These are phyloP conservation scores for Boletus pseudo-olivaceus DNA, from an alignment of 768 basidiomycete species.

Conservation along the genomic window DNA sequence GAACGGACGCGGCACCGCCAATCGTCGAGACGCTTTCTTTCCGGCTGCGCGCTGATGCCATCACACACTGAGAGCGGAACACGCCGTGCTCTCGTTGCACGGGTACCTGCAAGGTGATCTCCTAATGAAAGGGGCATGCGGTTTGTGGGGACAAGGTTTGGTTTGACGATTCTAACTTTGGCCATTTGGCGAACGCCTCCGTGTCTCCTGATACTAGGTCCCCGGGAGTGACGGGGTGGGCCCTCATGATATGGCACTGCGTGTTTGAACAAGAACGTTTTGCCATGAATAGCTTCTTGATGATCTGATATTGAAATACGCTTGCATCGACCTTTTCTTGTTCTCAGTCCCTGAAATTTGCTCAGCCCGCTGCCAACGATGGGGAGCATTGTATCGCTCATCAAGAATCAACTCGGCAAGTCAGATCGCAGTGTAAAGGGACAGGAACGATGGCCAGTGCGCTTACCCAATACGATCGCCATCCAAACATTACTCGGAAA, in stretches of 20 bases:
- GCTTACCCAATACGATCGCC: no score
- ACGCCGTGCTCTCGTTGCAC: neutral
- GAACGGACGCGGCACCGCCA: neutral
- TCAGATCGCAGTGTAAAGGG: neutral
- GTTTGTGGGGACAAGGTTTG: neutral
- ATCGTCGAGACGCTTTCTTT: neutral
- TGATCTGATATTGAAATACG: conserved; percentile 1
- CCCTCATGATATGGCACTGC: neutral
- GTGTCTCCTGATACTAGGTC: neutral
- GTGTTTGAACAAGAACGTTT: neutral
- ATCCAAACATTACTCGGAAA: neutral
- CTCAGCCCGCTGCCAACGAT: neutral
- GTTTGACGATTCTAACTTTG: neutral
- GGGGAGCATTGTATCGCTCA: neutral
- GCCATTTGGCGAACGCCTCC: neutral
- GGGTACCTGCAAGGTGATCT: neutral
- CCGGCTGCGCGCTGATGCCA: neutral
- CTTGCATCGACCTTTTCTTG: neutral
- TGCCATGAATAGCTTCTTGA: conserved; percentile 6
- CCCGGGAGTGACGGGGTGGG: no score
- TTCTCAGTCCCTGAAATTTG: neutral
- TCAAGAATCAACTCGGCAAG: neutral
- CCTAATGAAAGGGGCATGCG: neutral
- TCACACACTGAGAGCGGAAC: neutral
- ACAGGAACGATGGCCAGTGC: neutral